Evolutionary conservation across 176 grass and related monocot species (phyloP).

Genomic region (Phragmites australis): DNA sequence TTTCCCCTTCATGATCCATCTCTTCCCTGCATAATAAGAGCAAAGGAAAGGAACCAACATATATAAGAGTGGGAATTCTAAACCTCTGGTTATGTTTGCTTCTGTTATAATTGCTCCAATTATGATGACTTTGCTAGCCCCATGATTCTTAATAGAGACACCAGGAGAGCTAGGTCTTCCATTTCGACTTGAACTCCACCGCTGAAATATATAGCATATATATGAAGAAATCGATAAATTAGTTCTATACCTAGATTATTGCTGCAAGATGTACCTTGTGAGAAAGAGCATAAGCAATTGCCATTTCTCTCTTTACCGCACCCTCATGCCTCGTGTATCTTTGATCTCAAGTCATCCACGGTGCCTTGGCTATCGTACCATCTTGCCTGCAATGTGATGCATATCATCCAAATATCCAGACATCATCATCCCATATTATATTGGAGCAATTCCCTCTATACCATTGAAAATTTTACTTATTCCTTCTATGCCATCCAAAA

Average conservation of each 20-base stretch:
- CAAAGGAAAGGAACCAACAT: no score
- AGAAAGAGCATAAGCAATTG: conserved; percentile 69
- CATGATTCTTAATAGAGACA: conserved; percentile 48
- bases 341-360: conserved; percentile 64
- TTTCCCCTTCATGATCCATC: no score
- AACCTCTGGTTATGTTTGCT: no score
- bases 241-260: neutral
- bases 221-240: neutral
- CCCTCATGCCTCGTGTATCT: conserved; percentile 77
- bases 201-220: conserved; percentile 26
- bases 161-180: conserved; percentile 48
- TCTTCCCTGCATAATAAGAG: no score
- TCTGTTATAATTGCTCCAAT: conserved; percentile 53
- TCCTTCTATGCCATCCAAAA: no score
- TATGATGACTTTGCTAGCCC: conserved; percentile 35
- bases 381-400: conserved; percentile 55
- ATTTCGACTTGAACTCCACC: conserved; percentile 44
- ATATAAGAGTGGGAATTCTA: no score
- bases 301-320: conserved; percentile 73
- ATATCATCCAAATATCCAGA: neutral
- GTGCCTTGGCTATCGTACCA: conserved; percentile 85
- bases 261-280: conserved; percentile 57
- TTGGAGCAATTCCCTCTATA: no score
- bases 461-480: no score
- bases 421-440: neutral